These are phyloP conservation scores for Wickerhamiella dianesei DNA, from an alignment of 805 yeast species.

Conservation along the genomic window DNA sequence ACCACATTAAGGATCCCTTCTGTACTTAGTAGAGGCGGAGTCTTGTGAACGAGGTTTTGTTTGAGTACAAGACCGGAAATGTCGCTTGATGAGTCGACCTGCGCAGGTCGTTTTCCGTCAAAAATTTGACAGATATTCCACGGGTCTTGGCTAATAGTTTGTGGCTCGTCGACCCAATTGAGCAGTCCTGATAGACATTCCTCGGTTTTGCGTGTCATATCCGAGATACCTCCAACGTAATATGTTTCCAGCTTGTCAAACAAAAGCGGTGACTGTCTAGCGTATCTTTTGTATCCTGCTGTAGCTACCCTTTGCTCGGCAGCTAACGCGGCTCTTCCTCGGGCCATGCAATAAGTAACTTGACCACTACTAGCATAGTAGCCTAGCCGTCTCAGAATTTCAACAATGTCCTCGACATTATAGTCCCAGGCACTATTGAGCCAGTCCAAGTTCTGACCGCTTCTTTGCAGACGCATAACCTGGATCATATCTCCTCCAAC, in stretches of 20 bases:
- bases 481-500: constrained; percentile 51
- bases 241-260: constrained; percentile 34
- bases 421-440: constrained; percentile 22
- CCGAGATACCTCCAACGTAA: constrained; percentile 40
- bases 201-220: constrained; percentile 30
- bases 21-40: not conserved
- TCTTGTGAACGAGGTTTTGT: not conserved
- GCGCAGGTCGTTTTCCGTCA: constrained; percentile 20
- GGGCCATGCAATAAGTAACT: constrained; percentile 36
- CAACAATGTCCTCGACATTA: constrained; percentile 33
- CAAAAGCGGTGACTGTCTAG: constrained; percentile 33
- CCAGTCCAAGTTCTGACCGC: constrained; percentile 22
- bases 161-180: constrained; percentile 29
- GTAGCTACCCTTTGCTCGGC: constrained; percentile 32
- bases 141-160: constrained; percentile 9
- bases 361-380: constrained; percentile 25
- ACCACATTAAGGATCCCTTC: not conserved
- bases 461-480: constrained; percentile 28
- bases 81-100: not conserved
- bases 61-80: too few species aligned
- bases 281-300: constrained; percentile 23
- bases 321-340: constrained; percentile 40
- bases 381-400: constrained; percentile 31
- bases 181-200: constrained; percentile 30
- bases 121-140: constrained; percentile 27